A percentile compares a stretch with the other conserved stretches of the same genome.
phyloP scores from a whole-genome alignment of 225 moss, liverwort and hornwort species.

The Anthoceros angustus region DNA sequence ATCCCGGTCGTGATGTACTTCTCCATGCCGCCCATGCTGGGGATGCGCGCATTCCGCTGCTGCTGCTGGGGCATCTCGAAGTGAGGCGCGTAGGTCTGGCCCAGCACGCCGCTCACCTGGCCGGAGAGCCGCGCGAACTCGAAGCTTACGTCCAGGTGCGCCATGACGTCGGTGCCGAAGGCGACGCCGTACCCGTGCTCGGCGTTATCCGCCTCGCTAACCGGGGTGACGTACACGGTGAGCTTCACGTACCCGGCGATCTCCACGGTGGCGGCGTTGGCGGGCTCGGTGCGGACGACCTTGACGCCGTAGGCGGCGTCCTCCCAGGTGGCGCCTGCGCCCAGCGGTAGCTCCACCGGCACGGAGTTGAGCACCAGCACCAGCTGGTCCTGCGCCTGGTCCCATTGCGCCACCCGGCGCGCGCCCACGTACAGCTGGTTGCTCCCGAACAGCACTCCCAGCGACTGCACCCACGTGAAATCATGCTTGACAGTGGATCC shows the following conservation, averaged over 20 bases:
- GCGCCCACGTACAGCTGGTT: conserved; percentile 7
- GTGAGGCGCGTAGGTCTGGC: conserved; percentile 6
- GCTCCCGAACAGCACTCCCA: conserved; percentile 6
- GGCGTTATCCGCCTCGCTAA: conserved; percentile 4
- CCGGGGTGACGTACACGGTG: neutral
- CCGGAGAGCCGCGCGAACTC: neutral
- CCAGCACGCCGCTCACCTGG: conserved; percentile 6
- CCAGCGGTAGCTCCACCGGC: neutral
- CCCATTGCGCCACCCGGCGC: conserved; percentile 7
- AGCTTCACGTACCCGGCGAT: neutral
- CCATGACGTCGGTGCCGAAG: conserved; percentile 6
- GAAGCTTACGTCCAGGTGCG: conserved; percentile 11
- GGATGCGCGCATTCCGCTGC: neutral
- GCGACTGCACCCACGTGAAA: conserved; percentile 11
- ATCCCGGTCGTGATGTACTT: conserved; percentile 4
- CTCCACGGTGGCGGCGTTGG: neutral
- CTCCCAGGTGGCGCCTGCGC: conserved; percentile 2
- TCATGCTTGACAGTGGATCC: neutral
- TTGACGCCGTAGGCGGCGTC: neutral
- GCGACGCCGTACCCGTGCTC: conserved; percentile 9
- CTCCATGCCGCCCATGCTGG: conserved; percentile 5
- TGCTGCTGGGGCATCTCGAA: neutral
- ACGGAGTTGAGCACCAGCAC: neutral
- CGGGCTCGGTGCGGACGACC: neutral
- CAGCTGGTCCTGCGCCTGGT: conserved; percentile 6